Evolutionary conservation across 257 asterid genomes (phyloP).

Genomic region (Solanum stenotomum): DNA sequence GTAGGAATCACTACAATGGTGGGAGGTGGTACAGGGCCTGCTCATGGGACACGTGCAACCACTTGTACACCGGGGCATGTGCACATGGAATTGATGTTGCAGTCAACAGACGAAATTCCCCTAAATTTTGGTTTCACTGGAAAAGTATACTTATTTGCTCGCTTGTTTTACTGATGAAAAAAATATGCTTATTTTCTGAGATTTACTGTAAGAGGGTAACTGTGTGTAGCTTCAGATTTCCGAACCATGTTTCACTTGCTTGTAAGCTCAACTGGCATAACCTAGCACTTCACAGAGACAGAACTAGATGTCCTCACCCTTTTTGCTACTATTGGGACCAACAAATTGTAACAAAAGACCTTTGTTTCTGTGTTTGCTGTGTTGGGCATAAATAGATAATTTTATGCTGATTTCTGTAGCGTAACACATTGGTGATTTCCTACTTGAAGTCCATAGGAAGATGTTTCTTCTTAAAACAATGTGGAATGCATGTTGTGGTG

Average conservation of each 20-base stretch:
- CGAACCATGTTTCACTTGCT: neutral
- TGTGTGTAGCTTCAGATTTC: neutral
- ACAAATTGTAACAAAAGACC: neutral
- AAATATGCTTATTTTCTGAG: neutral
- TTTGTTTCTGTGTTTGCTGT: neutral
- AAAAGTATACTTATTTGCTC: conserved; percentile 42
- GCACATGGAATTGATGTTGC: conserved; percentile 91
- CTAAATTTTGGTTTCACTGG: conserved; percentile 97
- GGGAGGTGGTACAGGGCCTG: conserved; percentile 99
- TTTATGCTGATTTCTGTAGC: neutral
- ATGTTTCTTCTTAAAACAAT: neutral
- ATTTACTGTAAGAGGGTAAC: neutral
- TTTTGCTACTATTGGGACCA: neutral
- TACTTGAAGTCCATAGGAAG: neutral
- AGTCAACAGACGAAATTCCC: conserved; percentile 82
- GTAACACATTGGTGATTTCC: neutral
- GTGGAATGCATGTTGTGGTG: neutral
- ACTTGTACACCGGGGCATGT: conserved; percentile 89
- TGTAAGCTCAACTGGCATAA: neutral
- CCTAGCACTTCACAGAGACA: neutral
- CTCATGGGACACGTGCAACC: conserved; percentile 94
- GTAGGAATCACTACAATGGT: conserved; percentile 84
- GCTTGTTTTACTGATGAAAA: neutral
- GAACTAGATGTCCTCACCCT: neutral
- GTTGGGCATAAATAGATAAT: neutral